Conservation (phyloP, 1,284 basidiomycete species). For the Coniferiporia sulphurascens region DNA sequence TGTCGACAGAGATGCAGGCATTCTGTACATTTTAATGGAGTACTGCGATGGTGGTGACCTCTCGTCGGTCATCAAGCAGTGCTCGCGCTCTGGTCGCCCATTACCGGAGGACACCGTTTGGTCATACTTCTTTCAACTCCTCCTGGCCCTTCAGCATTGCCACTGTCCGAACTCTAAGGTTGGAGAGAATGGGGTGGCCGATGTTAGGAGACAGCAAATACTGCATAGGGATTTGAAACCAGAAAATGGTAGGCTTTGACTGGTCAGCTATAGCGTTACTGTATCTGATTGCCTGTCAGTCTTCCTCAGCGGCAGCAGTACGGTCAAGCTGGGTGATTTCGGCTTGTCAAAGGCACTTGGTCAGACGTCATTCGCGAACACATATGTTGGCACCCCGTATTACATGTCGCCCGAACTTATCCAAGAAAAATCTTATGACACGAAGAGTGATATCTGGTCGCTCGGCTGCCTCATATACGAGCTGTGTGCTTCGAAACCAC, state of each 20-base stretch:
- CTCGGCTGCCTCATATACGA: slow-evolving; percentile 95
- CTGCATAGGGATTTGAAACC: slow-evolving; percentile 95
- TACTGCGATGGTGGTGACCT: slow-evolving; percentile 95
- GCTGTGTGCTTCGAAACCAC: slow-evolving; percentile 87
- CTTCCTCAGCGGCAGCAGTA: slow-evolving; percentile 75
- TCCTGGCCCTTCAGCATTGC: slow-evolving; percentile 88
- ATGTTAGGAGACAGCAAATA: slow-evolving; percentile 64
- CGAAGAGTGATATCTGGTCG: slow-evolving; percentile 98
- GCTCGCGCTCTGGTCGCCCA: slow-evolving; percentile 58
- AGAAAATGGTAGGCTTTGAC: slow-evolving; percentile 73
- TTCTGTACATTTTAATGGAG: slow-evolving; percentile 95
- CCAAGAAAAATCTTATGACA: slow-evolving; percentile 94
- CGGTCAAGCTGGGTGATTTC: slow-evolving; percentile 94
- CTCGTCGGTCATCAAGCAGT: slow-evolving; percentile 78
- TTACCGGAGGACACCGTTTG: slow-evolving; percentile 92
- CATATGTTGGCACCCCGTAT: slow-evolving; percentile 98
- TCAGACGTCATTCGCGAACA: slow-evolving; percentile 85
- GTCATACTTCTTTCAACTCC: slow-evolving; percentile 92
- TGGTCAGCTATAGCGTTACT: neutral
- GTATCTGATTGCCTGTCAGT: slow-evolving; percentile 41
- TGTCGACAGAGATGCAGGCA: slow-evolving; percentile 86
- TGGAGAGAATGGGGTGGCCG: slow-evolving; percentile 38
- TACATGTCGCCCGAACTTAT: slow-evolving; percentile 99
- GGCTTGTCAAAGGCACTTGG: slow-evolving; percentile 90
- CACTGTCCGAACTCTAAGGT: slow-evolving; percentile 68